These are phyloP conservation scores for Piper betle DNA, from an alignment of 164 flowering plant genomes.

Conservation along the genomic window DNA sequence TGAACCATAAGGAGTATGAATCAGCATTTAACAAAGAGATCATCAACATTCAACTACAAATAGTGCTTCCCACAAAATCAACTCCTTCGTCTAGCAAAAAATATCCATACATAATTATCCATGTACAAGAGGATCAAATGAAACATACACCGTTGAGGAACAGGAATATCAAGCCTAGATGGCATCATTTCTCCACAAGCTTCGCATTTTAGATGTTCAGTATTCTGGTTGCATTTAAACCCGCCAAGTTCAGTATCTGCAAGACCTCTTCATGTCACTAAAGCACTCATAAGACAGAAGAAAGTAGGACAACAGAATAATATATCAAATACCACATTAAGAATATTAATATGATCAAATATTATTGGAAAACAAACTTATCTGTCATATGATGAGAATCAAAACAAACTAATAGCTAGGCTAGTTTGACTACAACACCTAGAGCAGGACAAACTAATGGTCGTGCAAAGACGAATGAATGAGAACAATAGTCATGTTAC, in stretches of 20 bases:
- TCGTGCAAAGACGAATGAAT: too few species aligned
- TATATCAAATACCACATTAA: background rate
- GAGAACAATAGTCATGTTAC: too few species aligned
- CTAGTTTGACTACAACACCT: too few species aligned
- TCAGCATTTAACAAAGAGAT: background rate
- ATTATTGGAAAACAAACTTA: too few species aligned
- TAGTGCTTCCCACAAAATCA: background rate
- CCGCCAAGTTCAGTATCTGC: constrained; percentile 48
- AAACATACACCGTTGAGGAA: constrained; percentile 70
- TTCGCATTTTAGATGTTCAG: constrained; percentile 73
- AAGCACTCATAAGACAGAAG: background rate
- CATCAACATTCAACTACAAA: background rate
- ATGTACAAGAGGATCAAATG: constrained; percentile 7
- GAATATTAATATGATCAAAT: too few species aligned
- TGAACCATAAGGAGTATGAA: background rate
- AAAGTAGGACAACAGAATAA: too few species aligned
- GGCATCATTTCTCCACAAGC: constrained; percentile 95
- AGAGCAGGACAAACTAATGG: too few species aligned
- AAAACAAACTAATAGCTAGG: too few species aligned
- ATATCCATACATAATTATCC: background rate
- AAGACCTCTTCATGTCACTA: constrained; percentile 1
- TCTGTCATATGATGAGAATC: too few species aligned
- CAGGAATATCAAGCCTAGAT: constrained; percentile 36
- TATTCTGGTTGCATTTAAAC: constrained; percentile 47
- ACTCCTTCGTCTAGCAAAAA: background rate